Conservation (phyloP, 2,329 filamentous ascomycete genomes). For the Aspergillus fructus region DNA sequence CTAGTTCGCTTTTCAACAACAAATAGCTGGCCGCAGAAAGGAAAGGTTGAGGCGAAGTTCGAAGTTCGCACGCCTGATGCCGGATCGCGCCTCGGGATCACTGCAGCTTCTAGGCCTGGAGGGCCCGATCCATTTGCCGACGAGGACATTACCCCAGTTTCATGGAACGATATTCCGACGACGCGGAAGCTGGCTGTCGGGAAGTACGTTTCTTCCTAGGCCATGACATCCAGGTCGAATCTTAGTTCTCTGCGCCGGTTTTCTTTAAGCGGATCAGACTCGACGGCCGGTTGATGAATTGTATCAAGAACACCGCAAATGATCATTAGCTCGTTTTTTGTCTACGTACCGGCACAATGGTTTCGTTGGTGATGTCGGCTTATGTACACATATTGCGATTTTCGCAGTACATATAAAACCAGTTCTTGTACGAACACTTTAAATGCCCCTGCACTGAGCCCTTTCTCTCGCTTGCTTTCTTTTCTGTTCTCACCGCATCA, state of each 20-base stretch:
- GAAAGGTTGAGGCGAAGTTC: constrained; percentile 80
- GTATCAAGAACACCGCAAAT: not conserved
- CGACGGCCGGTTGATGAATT: not conserved
- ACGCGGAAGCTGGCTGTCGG: constrained; percentile 70
- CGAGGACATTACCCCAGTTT: constrained; percentile 34
- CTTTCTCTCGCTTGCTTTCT: constrained; percentile 15
- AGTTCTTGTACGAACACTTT: constrained; percentile 2
- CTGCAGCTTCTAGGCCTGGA: constrained; percentile 30
- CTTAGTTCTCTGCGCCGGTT: not conserved
- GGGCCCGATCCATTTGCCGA: constrained; percentile 51
- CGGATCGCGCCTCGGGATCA: constrained; percentile 66
- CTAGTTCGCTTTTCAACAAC: constrained; percentile 80
- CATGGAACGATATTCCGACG: constrained; percentile 68
- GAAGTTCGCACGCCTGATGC: constrained; percentile 60
- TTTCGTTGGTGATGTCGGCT: not conserved
- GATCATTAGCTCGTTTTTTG: not conserved
- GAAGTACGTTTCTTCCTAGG: constrained; percentile 64
- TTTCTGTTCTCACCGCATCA: not conserved
- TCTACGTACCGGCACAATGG: not conserved
- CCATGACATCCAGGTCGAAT: not conserved
- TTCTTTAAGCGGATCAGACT: not conserved
- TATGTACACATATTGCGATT: not conserved
- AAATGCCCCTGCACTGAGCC: not conserved
- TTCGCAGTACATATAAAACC: constrained; percentile 3
- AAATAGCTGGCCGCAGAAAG: constrained; percentile 66